Evolutionary conservation across 2,329 filamentous ascomycete genomes (phyloP), one percentile per base, ranked within the genome.

Genomic region (Penicillium sp.): DNA sequence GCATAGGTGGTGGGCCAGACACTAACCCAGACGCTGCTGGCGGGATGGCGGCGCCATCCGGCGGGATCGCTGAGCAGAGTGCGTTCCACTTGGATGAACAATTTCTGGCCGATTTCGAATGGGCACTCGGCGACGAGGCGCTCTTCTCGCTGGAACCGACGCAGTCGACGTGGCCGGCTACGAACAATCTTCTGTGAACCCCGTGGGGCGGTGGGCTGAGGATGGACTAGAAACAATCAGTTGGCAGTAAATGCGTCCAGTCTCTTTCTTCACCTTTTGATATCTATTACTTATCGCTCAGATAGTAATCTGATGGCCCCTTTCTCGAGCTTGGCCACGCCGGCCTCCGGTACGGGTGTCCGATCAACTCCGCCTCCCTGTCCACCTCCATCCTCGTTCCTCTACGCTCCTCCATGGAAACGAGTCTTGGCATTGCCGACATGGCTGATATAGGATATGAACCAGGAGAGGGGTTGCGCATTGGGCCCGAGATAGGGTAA

Each of bases 21-120:
- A n/a, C 54, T 10, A 58, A 47, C 47, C 57, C 43, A 4, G 60
- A 67, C 7, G 6, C 49, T n/a, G 6, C 51, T 12, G 38, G 54
- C n/a, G 56, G 47, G 1, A 42, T 17, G 37, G 8, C 38, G 41
- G 50, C 54, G 6, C 37, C 42, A 15, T 53, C 17, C 35, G 55
- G 53, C n/a, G 41, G 20, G 11, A 20, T 41, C 14, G 60, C 65
- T 10, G 54, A 60, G 34, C 67, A 67, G 15, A 67, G 71, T 37
- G 58, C 68, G 5, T 54, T 69, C 17, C 62, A 64, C 12, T 68
- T 75, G n/a, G 71, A 76, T 47, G 75, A 78, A 22, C 69, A 75
- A 41, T 76, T 78, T 50, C 63, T 77, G 4, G 69, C 73, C 0
- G 73, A 78, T 54, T 73, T 78, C 20, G 75, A 77, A 54, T 78